These are phyloP conservation scores for Botrytis medusae DNA, from an alignment of 2,329 filamentous ascomycete species.

Conservation along the genomic window DNA sequence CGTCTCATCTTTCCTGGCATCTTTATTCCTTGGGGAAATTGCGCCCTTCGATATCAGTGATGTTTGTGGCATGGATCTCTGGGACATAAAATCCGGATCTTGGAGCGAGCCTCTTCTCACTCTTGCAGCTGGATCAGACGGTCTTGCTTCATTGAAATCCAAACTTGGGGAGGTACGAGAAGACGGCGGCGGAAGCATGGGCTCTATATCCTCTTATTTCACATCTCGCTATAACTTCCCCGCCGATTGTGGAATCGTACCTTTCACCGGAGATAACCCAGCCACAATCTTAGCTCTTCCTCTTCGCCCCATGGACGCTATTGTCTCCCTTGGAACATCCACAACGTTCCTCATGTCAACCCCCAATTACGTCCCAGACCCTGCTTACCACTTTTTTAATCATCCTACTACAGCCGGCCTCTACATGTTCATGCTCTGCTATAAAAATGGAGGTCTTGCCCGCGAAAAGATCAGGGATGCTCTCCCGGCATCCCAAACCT, in stretches of 20 bases:
- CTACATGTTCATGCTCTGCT: constrained; percentile 99
- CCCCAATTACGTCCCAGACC: constrained; percentile 83
- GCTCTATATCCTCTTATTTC: constrained; percentile 76
- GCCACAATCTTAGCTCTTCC: constrained; percentile 91
- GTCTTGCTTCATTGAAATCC: constrained; percentile 62
- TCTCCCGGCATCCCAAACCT: constrained; percentile 56
- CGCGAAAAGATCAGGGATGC: constrained; percentile 85
- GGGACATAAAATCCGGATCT: constrained; percentile 74
- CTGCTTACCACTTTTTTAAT: constrained; percentile 96
- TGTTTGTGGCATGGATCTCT: constrained; percentile 95
- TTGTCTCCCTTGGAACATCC: constrained; percentile 90
- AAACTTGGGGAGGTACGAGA: constrained; percentile 80
- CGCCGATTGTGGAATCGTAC: constrained; percentile 70
- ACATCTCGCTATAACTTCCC: constrained; percentile 75
- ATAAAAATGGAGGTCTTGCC: constrained; percentile 95
- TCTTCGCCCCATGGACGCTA: constrained; percentile 82
- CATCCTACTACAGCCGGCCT: constrained; percentile 86
- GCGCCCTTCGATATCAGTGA: constrained; percentile 93
- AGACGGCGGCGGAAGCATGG: constrained; percentile 79
- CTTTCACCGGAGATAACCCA: constrained; percentile 95
- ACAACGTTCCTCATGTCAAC: constrained; percentile 99
- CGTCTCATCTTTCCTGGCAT: constrained; percentile 93
- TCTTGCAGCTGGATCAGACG: constrained; percentile 63
- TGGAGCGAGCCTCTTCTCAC: constrained; percentile 77
- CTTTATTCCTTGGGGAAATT: constrained; percentile 78